Evolutionary conservation across 768 basidiomycete genomes (phyloP).

Genomic region (Daedaleopsis nitida): DNA sequence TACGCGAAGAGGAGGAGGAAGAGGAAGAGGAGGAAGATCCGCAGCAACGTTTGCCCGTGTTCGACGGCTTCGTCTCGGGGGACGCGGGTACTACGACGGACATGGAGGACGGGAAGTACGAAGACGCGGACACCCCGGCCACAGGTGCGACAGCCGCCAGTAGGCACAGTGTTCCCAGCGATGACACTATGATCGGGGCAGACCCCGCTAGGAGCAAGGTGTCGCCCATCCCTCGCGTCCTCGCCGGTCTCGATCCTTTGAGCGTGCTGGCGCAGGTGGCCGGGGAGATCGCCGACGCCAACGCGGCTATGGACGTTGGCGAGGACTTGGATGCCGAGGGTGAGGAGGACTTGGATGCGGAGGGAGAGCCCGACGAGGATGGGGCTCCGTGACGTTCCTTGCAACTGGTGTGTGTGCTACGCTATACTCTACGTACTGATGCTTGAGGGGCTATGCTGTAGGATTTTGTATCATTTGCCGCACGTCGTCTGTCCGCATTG

Average conservation of each 20-base stretch:
- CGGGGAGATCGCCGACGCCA: conserved; percentile 1
- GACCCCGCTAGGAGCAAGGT: conserved; percentile 32
- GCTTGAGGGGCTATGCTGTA: conserved; percentile 3
- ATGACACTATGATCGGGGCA: conserved; percentile 51
- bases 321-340: conserved; percentile 33
- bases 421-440: conserved; percentile 17
- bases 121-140: conserved; percentile 54
- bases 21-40: conserved; percentile 1
- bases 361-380: conserved; percentile 34
- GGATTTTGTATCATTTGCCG: conserved; percentile 17
- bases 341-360: conserved; percentile 34
- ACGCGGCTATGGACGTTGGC: conserved; percentile 13
- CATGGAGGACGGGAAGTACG: conserved; percentile 46
- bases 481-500: background rate
- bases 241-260: background rate
- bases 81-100: conserved; percentile 8
- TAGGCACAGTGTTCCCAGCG: conserved; percentile 58
- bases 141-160: conserved; percentile 43
- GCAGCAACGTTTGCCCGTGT: background rate
- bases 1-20: conserved; percentile 16
- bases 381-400: conserved; percentile 18
- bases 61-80: conserved; percentile 3
- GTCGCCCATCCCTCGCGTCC: conserved; percentile 6
- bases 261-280: conserved; percentile 2
- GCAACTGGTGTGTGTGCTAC: conserved; percentile 10